Conservation (phyloP, 2,329 filamentous ascomycete genomes). For the Penicillium sclerotiorum region DNA sequence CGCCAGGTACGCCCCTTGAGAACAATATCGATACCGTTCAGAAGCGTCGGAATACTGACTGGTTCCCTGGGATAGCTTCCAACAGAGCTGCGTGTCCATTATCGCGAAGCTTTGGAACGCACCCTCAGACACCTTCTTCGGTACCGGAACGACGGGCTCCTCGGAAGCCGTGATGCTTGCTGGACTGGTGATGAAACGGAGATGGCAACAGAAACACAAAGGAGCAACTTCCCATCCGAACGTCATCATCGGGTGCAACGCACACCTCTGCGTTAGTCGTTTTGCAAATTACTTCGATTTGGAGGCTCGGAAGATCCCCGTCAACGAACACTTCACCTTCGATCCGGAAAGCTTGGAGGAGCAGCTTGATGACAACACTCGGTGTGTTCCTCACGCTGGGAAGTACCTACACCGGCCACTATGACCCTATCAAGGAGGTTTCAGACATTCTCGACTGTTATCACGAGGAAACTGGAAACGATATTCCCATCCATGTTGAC, state of each 20-base stretch:
- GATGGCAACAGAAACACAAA: neutral
- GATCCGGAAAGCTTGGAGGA: neutral
- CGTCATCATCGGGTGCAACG: constrained; percentile 10
- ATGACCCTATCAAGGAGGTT: constrained; percentile 2
- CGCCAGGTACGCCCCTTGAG: too few species aligned
- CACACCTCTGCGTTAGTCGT: constrained; percentile 10
- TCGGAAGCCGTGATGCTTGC: constrained; percentile 11
- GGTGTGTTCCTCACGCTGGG: constrained; percentile 7
- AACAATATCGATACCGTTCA: too few species aligned
- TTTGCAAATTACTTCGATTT: constrained; percentile 12
- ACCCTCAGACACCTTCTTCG: neutral
- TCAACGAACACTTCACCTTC: neutral
- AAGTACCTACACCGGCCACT: constrained; percentile 15
- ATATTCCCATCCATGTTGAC: constrained; percentile 59
- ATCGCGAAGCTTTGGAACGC: neutral
- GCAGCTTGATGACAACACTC: neutral
- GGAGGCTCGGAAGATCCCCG: constrained; percentile 3
- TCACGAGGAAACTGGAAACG: constrained; percentile 32
- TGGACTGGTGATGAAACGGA: constrained; percentile 9
- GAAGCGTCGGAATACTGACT: too few species aligned
- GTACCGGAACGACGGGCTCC: neutral
- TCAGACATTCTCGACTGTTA: constrained; percentile 2
- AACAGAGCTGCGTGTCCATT: neutral
- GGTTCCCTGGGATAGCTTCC: neutral
- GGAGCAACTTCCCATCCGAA: neutral